phyloP scores from a whole-genome alignment of 345 rosid species.

The Kernera saxatilis region DNA sequence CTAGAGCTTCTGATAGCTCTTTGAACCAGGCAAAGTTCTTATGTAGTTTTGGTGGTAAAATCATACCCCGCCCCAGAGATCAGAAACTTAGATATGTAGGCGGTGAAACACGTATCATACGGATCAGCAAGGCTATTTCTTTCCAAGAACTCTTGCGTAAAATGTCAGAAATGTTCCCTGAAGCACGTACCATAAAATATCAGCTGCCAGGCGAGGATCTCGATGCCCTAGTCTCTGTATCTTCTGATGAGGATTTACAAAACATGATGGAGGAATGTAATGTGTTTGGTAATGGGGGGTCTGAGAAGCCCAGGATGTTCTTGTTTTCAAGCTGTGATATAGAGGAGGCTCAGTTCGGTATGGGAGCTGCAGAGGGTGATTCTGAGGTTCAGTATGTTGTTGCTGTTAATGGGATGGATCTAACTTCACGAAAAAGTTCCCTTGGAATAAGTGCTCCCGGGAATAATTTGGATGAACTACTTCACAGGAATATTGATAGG shows the following conservation, averaged over 20 bases:
- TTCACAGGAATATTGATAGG: slow-evolving; percentile 16
- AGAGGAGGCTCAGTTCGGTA: slow-evolving; percentile 29
- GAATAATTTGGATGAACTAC: slow-evolving; percentile 28
- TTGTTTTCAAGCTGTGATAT: slow-evolving; percentile 31
- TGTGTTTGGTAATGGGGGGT: slow-evolving; percentile 29
- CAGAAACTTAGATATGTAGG: slow-evolving; percentile 37
- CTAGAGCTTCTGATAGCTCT: slow-evolving; percentile 31
- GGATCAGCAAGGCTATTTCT: slow-evolving; percentile 29
- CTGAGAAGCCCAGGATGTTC: slow-evolving; percentile 36
- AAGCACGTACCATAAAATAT: slow-evolving; percentile 28
- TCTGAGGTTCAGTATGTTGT: slow-evolving; percentile 39
- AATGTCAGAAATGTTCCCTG: slow-evolving; percentile 28
- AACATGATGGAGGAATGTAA: slow-evolving; percentile 37
- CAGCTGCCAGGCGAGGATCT: slow-evolving; percentile 39
- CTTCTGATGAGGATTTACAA: slow-evolving; percentile 38
- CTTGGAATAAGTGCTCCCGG: slow-evolving; percentile 12
- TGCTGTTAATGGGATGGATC: slow-evolving; percentile 37
- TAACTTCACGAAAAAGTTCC: slow-evolving; percentile 20
- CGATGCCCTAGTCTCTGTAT: slow-evolving; percentile 34
- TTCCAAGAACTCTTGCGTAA: slow-evolving; percentile 31
- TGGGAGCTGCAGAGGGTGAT: slow-evolving; percentile 29
- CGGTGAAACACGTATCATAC: slow-evolving; percentile 34
- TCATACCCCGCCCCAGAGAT: slow-evolving; percentile 36
- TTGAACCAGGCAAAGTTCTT: slow-evolving; percentile 27
- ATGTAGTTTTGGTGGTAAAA: slow-evolving; percentile 37